Conservation (phyloP, 306 rosid genomes). For the Arachis stenosperma region DNA sequence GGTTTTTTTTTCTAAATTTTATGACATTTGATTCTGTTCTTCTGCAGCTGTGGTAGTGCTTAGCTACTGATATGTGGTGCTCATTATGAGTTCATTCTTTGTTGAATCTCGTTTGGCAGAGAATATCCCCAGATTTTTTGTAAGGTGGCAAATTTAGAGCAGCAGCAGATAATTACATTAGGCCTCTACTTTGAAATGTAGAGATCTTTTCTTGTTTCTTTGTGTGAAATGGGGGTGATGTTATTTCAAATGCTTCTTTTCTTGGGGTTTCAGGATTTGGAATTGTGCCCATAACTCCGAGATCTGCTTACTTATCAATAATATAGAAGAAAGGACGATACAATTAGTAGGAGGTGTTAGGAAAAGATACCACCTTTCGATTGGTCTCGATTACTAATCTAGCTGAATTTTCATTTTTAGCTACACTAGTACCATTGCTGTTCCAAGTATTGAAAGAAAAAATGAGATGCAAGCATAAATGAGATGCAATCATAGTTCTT, state of each 20-base stretch:
- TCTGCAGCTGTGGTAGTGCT: no score
- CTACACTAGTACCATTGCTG: not conserved
- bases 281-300: slow-evolving; percentile 8
- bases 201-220: not conserved
- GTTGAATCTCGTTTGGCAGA: no score
- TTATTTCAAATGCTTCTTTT: not conserved
- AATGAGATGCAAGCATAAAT: slow-evolving; percentile 13
- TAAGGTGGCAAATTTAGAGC: no score
- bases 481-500: not conserved
- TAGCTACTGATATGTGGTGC: no score
- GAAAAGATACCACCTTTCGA: not conserved
- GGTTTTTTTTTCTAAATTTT: no score
- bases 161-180: no score
- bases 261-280: slow-evolving; percentile 31
- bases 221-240: not conserved
- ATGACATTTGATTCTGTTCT: no score
- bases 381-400: slow-evolving; percentile 1
- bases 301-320: slow-evolving; percentile 25
- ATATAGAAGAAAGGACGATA: not conserved
- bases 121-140: no score
- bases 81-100: no score
- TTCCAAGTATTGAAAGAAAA: slow-evolving; percentile 18
- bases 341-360: slow-evolving; percentile 1
- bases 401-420: slow-evolving; percentile 16
- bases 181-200: not conserved